Conservation (phyloP, 805 yeast species). For the Spathaspora boniae region DNA sequence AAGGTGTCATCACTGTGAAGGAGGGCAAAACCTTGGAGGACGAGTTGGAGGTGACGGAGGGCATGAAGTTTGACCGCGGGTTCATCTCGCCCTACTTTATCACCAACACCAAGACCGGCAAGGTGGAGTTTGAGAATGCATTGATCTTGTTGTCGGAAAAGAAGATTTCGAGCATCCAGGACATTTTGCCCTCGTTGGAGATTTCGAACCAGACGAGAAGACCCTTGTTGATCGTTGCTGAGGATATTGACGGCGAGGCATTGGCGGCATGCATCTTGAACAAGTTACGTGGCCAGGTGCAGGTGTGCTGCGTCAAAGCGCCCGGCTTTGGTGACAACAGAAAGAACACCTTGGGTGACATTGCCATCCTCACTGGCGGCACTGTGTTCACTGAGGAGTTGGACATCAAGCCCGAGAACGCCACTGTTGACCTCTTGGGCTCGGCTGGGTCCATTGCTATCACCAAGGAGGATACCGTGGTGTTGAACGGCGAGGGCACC, state of each 20-base stretch:
- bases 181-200: conserved; percentile 89
- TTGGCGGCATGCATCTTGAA: conserved; percentile 95
- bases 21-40: conserved; percentile 97
- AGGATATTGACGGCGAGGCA: conserved; percentile 97
- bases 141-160: conserved; percentile 80
- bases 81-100: conserved; percentile 95
- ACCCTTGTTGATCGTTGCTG: conserved; percentile 90
- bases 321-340: conserved; percentile 99
- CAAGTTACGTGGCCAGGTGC: conserved; percentile 97
- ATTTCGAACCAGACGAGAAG: conserved; percentile 89
- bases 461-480: conserved; percentile 93
- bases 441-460: conserved; percentile 87
- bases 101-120: conserved; percentile 87
- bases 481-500: conserved; percentile 88
- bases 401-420: conserved; percentile 93
- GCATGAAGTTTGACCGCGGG: conserved; percentile 98
- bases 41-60: conserved; percentile 93
- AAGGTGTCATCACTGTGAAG: conserved; percentile 96
- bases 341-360: conserved; percentile 91
- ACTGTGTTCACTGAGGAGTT: conserved; percentile 89
- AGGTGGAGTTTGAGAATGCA: conserved; percentile 94
- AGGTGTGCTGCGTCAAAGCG: conserved; percentile 95
- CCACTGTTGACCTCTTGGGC: conserved; percentile 86
- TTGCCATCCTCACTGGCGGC: conserved; percentile 93
- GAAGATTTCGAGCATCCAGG: conserved; percentile 87